Percentiles rank a stretch among this genome's conserved stretches.
phyloP scores from a whole-genome alignment of 495 filamentous ascomycete species.

The Penicilliopsis zonata region DNA sequence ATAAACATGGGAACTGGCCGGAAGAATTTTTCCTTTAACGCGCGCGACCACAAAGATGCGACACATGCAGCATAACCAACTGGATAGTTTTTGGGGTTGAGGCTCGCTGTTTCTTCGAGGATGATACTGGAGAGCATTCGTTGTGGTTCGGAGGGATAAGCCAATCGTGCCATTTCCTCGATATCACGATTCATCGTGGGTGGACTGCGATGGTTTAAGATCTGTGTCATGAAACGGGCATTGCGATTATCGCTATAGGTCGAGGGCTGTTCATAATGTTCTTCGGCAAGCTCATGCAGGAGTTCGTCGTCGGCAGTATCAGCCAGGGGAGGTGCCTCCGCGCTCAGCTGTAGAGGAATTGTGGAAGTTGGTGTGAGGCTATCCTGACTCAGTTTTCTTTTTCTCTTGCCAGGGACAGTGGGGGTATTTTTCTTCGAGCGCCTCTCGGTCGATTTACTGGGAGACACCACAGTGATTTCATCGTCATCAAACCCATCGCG shows the following conservation, averaged over 20 bases:
- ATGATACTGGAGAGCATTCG: constrained; percentile 44
- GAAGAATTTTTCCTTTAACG: constrained; percentile 47
- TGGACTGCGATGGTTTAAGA: constrained; percentile 43
- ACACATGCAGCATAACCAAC: constrained; percentile 40
- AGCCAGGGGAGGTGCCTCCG: constrained; percentile 17
- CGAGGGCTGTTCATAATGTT: not conserved
- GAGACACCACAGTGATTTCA: constrained; percentile 48
- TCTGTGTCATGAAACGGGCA: constrained; percentile 38
- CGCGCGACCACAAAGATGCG: constrained; percentile 48
- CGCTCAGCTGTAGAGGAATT: constrained; percentile 35
- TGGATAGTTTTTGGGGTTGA: constrained; percentile 33
- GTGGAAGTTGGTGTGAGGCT: constrained; percentile 39
- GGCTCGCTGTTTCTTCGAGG: constrained; percentile 36
- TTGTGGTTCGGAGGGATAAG: constrained; percentile 43
- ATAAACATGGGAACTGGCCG: constrained; percentile 46
- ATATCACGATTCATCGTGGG: constrained; percentile 40
- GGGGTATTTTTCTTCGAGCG: constrained; percentile 43
- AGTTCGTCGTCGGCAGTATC: constrained; percentile 13
- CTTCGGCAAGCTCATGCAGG: constrained; percentile 9
- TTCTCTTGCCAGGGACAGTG: constrained; percentile 50
- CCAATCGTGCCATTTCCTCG: constrained; percentile 33
- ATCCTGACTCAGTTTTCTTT: constrained; percentile 41
- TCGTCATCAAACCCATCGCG: constrained; percentile 67
- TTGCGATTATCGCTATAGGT: constrained; percentile 3
- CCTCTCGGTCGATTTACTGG: constrained; percentile 37